A percentile compares a stretch with the other conserved stretches of the same genome.
These are phyloP conservation scores for Datura wrightii DNA, from an alignment of 257 asterid species.

Conservation along the genomic window DNA sequence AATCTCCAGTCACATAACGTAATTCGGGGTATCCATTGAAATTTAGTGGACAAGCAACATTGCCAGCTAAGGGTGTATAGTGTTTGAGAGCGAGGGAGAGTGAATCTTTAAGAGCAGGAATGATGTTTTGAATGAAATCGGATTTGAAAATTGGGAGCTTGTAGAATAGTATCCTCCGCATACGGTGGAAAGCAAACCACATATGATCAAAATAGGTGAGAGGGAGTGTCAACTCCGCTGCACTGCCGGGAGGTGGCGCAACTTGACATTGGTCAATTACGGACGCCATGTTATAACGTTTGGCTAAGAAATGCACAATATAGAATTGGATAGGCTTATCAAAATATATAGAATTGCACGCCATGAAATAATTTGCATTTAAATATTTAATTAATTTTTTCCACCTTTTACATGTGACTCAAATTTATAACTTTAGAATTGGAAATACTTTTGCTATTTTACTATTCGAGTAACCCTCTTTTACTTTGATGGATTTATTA, in stretches of 20 bases:
- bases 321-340: not conserved
- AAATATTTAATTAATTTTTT: no score
- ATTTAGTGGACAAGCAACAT: conserved; percentile 14
- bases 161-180: conserved; percentile 30
- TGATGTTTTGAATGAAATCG: conserved; percentile 28
- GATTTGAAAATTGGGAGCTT: not conserved
- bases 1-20: conserved; percentile 1
- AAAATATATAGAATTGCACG: not conserved
- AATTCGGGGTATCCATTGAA: conserved; percentile 19
- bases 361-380: not conserved
- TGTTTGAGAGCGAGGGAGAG: conserved; percentile 39
- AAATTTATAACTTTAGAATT: no score
- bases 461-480: no score
- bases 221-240: conserved; percentile 9
- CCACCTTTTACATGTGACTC: no score
- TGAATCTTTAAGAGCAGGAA: conserved; percentile 34
- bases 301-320: not conserved
- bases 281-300: not conserved
- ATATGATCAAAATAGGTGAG: conserved; percentile 31
- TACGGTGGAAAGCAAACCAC: conserved; percentile 18
- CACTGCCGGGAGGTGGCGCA: conserved; percentile 29
- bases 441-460: no score
- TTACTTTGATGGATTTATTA: no score
- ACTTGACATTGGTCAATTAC: conserved; percentile 36
- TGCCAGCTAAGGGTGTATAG: conserved; percentile 35